Percentiles rank a stretch among this genome's conserved stretches.
phyloP scores from a whole-genome alignment of 148 eudicot species.

The Heliosperma pusillum region DNA sequence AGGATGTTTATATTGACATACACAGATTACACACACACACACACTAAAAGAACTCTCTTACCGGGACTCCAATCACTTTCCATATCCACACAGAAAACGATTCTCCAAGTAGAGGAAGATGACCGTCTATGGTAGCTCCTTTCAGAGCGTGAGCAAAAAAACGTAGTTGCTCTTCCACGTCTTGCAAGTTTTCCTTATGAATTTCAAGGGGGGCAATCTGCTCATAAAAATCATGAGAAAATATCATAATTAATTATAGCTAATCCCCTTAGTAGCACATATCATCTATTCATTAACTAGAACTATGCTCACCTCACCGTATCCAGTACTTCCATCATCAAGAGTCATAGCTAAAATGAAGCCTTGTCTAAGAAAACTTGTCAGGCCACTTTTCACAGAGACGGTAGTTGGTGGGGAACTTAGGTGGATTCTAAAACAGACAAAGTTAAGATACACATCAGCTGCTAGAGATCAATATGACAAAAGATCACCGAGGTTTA shows the following conservation, averaged over 20 bases:
- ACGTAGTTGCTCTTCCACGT: constrained; percentile 80
- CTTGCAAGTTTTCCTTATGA: constrained; percentile 58
- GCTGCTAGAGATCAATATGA: not conserved
- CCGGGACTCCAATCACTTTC: constrained; percentile 71
- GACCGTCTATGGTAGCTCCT: constrained; percentile 43
- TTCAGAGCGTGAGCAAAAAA: constrained; percentile 53
- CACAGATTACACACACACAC: not conserved
- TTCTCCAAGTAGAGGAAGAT: constrained; percentile 61
- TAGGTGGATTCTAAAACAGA: constrained; percentile 59
- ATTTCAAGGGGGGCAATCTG: constrained; percentile 90
- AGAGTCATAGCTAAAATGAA: constrained; percentile 62
- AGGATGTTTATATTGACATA: not conserved
- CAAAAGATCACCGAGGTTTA: not conserved
- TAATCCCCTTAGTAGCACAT: not conserved
- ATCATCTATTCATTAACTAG: not conserved
- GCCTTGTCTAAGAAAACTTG: constrained; percentile 64
- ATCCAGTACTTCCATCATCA: constrained; percentile 84
- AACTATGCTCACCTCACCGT: constrained; percentile 73
- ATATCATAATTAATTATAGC: not conserved
- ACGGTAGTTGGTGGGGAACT: constrained; percentile 78
- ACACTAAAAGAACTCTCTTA: constrained; percentile 29
- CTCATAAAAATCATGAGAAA: not conserved
- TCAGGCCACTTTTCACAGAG: constrained; percentile 25
- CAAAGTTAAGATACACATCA: constrained; percentile 20
- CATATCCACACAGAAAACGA: constrained; percentile 80